Evolutionary conservation across 805 yeast species (phyloP).

Genomic region (Aciculoconidium aculeatum): DNA sequence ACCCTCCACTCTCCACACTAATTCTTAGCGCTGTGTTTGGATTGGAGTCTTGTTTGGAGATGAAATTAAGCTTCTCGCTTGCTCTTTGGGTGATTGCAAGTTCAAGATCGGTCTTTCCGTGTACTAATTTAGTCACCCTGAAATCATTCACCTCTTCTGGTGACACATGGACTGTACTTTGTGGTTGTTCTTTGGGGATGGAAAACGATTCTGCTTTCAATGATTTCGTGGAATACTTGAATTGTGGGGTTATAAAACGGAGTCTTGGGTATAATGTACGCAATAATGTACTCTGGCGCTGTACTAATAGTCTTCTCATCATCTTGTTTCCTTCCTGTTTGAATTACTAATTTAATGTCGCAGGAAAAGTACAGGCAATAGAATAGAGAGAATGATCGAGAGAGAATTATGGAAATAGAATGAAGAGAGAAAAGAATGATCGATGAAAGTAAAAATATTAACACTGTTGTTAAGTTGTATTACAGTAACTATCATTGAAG

Average conservation of each 20-base stretch:
- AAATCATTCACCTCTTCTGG: conserved; percentile 26
- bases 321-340: too few species aligned
- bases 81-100: conserved; percentile 47
- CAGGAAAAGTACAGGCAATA: too few species aligned
- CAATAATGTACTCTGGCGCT: too few species aligned
- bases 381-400: too few species aligned
- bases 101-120: conserved; percentile 31
- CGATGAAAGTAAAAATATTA: too few species aligned
- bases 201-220: conserved; percentile 26
- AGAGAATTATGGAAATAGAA: too few species aligned
- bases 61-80: conserved; percentile 43
- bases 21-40: conserved; percentile 63
- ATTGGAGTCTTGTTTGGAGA: conserved; percentile 50
- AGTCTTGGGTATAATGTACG: too few species aligned
- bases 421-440: too few species aligned
- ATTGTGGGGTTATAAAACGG: neutral
- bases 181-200: conserved; percentile 17
- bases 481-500: too few species aligned
- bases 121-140: conserved; percentile 25
- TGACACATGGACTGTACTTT: conserved; percentile 10
- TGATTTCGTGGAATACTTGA: conserved; percentile 12
- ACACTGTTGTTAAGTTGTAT: too few species aligned
- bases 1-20: conserved; percentile 91
- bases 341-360: too few species aligned
- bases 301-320: too few species aligned